A percentile compares a stretch with the other conserved stretches of the same genome.
These are phyloP conservation scores for Backusella mclennaniae DNA, from an alignment of 192 early-diverging fungal genomes.

Conservation along the genomic window DNA sequence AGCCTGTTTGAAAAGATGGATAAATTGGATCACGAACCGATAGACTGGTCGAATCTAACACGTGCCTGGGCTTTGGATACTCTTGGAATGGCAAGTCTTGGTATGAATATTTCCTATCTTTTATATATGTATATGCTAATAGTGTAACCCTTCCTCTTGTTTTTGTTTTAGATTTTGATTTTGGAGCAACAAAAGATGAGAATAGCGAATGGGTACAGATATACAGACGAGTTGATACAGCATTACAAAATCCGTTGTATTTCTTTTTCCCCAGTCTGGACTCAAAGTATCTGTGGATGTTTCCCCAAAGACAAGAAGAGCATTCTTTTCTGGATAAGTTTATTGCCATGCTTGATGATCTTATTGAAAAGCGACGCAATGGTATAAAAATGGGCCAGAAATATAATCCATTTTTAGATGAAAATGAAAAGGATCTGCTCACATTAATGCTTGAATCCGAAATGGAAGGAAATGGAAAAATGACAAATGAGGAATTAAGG, in stretches of 20 bases:
- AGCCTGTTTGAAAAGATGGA: conserved; percentile 20
- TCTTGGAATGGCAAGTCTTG: not conserved
- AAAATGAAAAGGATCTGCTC: conserved; percentile 29
- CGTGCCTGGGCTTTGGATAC: not conserved
- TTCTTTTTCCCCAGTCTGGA: not conserved
- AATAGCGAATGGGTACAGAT: not conserved
- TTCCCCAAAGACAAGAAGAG: not conserved
- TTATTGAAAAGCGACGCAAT: not conserved
- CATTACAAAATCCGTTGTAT: not conserved
- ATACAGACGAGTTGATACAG: conserved; percentile 5
- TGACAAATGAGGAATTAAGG: not conserved
- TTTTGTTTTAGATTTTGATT: not conserved
- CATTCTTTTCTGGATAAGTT: not conserved
- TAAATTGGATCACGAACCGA: not conserved
- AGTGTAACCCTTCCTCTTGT: no score
- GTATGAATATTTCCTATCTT: not conserved
- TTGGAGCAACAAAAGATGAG: not conserved
- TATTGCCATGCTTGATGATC: not conserved
- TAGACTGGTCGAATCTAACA: not conserved
- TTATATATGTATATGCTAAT: not conserved
- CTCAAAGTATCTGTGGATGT: not conserved
- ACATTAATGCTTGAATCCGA: conserved; percentile 32
- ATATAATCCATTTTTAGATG: conserved; percentile 1
- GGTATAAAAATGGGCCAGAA: not conserved
- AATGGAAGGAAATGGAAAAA: not conserved